Evolutionary conservation across 805 yeast genomes (phyloP).

Genomic region (Suhomyces emberorum): DNA sequence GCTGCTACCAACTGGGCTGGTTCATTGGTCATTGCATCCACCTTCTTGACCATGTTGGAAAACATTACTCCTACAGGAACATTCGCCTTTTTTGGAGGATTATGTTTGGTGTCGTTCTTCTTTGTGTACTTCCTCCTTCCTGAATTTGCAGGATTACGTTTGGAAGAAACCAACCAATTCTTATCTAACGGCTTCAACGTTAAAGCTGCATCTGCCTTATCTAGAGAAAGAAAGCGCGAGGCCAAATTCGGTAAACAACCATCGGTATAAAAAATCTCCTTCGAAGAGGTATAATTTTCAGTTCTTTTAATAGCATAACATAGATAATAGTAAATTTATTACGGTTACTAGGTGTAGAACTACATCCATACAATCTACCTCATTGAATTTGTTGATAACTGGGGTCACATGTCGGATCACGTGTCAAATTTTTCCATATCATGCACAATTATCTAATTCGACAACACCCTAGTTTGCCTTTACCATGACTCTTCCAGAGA

Average conservation of each 20-base stretch:
- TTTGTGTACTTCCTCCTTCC: slow-evolving; percentile 86
- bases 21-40: slow-evolving; percentile 82
- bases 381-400: too few species aligned
- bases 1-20: slow-evolving; percentile 97
- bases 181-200: slow-evolving; percentile 85
- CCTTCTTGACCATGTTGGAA: slow-evolving; percentile 91
- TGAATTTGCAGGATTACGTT: slow-evolving; percentile 82
- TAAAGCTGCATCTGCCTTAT: slow-evolving; percentile 42
- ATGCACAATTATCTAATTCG: too few species aligned
- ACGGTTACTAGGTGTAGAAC: too few species aligned
- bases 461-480: too few species aligned
- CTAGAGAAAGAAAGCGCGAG: slow-evolving; percentile 33
- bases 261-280: not conserved
- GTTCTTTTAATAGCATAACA: too few species aligned
- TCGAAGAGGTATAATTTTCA: too few species aligned
- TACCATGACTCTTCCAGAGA: too few species aligned
- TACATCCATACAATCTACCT: too few species aligned
- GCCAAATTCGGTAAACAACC: slow-evolving; percentile 1
- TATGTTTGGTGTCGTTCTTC: slow-evolving; percentile 67
- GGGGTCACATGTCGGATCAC: too few species aligned
- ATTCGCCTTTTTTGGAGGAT: slow-evolving; percentile 82
- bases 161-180: slow-evolving; percentile 86
- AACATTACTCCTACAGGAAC: slow-evolving; percentile 95
- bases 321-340: too few species aligned
- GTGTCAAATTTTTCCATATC: too few species aligned